Evolutionary conservation across 78 protist species (phyloP), one percentile per base, ranked within the genome.

Genomic region (Pigoraptor vietnamica): DNA sequence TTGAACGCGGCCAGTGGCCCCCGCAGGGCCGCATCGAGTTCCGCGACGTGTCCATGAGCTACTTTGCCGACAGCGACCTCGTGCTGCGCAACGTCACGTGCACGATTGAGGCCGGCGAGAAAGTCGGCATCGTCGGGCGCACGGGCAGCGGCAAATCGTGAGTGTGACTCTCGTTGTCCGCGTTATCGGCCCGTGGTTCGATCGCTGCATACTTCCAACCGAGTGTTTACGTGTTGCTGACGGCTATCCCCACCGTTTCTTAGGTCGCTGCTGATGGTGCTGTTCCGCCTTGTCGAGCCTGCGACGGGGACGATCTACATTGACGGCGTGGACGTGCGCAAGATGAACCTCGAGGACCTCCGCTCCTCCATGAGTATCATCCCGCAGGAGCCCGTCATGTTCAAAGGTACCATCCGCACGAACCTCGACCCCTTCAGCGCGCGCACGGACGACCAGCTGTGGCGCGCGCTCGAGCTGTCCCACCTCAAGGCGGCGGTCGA

Each of bases 111-210:
- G 38, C 95, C 2, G 92, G 95, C n/a, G 96, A 93, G 91, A 95
- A 95, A 93, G 40, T 96, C 37, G 99, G 98, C 87, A 91, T 98
- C 83, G 97, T 96, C 1, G 99, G 99, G 24, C 95, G 99, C 40
- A 97, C 99, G 0, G 99, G 99, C 39, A 88, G 96, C 25, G 98
- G 99, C 87, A 97, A 97, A 95, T 86, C 95, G 29, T 56, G 86
- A 10, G 92, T 33, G 34, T 97, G 23, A 37, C 91, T 0, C 37
- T 84, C 1, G 96, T 93, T 19, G 89, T 98, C 81, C 94, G n/a
- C n/a, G n/a, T n/a, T n/a, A n/a, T n/a, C n/a, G n/a, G n/a, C n/a
- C n/a, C n/a, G n/a, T n/a, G n/a, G n/a, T n/a, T n/a, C n/a, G n/a
- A n/a, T n/a, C n/a, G 96, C 86, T 95, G 98, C 25, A 2, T 98